Evolutionary conservation across 495 filamentous ascomycete genomes (phyloP), one percentile per base, ranked within the genome.

Genomic region (Talaromyces borbonicus): DNA sequence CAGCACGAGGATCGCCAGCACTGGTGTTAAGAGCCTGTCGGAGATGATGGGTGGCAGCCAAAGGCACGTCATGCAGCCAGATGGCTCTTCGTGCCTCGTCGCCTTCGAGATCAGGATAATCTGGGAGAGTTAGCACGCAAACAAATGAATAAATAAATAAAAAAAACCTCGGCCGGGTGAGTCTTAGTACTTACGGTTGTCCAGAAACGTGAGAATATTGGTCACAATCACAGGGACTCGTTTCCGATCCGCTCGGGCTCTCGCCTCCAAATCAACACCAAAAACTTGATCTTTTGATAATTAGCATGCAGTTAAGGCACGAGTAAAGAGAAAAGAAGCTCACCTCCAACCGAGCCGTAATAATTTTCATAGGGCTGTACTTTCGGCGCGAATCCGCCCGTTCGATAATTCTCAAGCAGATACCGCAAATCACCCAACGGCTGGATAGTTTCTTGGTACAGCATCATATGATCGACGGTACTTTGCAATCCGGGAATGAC

Each of bases 301-400:
- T 68, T 35, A 67, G 60, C 24, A 4, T 26, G 33, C n/a, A 39
- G 16, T 20, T 15, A 40, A 16, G 11, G 35, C 38, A 18, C 8
- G 5, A 33, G n/a, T 16, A 32, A 26, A 14, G 14, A n/a, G 15
- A 15, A 24, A 9, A 31, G 4, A 27, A 16, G 24, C 58, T 47
- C 60, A 81, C 78, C 79, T 67, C 95, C 92, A 6, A 94, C 89
- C 38, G 85, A 87, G 54, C 95, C 95, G 66, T 99, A 99, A 65
- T 99, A 99, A 63, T 95, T 97, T 68, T 99, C 92, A 63, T 97
- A 99, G 3, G 82, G 78, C 42, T 89, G 81, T n/a, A 97, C 90
- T 50, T 77, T 89, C 6, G 92, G 92, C 12, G 84, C 74, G 64
- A 93, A 99, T 37, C 80, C 83, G 40, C 92, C 92, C 16, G 92